Evolutionary conservation across 2,329 filamentous ascomycete species (phyloP).

Genomic region (Xylariaceae sp.): DNA sequence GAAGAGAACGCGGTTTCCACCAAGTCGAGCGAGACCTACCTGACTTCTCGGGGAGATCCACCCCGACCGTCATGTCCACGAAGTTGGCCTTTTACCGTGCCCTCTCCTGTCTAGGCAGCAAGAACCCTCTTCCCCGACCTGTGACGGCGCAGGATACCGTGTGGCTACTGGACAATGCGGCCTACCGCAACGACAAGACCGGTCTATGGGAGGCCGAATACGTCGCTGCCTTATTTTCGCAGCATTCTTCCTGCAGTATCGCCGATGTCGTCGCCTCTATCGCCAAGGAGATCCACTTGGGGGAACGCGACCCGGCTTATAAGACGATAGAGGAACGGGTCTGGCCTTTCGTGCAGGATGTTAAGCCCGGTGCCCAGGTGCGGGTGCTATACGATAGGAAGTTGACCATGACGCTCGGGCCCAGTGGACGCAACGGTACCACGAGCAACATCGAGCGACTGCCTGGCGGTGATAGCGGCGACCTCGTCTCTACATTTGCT

Average conservation of each 20-base stretch:
- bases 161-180: constrained; percentile 89
- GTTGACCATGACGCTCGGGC: constrained; percentile 52
- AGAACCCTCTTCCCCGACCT: constrained; percentile 54
- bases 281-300: constrained; percentile 62
- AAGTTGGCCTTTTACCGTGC: constrained; percentile 34
- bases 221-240: constrained; percentile 74
- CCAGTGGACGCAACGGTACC: constrained; percentile 67
- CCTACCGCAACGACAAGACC: constrained; percentile 52
- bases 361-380: constrained; percentile 64
- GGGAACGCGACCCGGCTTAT: constrained; percentile 52
- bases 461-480: constrained; percentile 42
- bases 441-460: constrained; percentile 56
- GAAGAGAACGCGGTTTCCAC: constrained; percentile 44
- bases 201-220: constrained; percentile 74
- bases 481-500: constrained; percentile 42
- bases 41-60: constrained; percentile 26
- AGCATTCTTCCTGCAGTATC: constrained; percentile 60
- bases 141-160: constrained; percentile 64
- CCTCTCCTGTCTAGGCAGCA: constrained; percentile 45
- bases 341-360: constrained; percentile 70
- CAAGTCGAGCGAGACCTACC: constrained; percentile 45
- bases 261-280: constrained; percentile 65
- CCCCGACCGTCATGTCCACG: constrained; percentile 22
- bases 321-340: constrained; percentile 61
- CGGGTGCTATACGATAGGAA: constrained; percentile 52